Evolutionary conservation across 1,284 basidiomycete genomes (phyloP).

Genomic region (Apiotrichum gracile): DNA sequence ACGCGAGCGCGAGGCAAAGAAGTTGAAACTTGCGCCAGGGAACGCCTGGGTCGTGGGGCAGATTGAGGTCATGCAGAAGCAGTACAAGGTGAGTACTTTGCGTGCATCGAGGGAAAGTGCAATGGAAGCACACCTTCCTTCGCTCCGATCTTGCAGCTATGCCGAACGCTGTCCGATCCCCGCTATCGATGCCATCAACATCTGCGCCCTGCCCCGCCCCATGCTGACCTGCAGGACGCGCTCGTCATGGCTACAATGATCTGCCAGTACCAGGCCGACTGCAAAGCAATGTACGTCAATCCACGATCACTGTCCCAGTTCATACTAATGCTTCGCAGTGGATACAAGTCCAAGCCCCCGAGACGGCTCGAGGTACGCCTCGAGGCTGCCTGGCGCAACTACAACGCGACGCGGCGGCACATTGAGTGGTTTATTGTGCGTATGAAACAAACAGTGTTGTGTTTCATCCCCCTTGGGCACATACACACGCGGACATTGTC

Average conservation of each 20-base stretch:
- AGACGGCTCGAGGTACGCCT: conserved; percentile 20
- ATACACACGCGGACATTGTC: neutral
- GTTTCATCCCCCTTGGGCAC: neutral
- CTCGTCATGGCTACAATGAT: conserved; percentile 25
- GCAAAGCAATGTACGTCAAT: conserved; percentile 21
- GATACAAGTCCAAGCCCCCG: conserved; percentile 11
- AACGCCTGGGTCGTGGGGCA: conserved; percentile 23
- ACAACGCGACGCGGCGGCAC: conserved; percentile 25
- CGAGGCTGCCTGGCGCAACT: conserved; percentile 23
- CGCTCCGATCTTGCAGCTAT: too few species aligned
- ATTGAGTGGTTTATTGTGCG: conserved; percentile 30
- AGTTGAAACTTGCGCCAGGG: conserved; percentile 17
- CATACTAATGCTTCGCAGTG: conserved; percentile 4
- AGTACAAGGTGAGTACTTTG: conserved; percentile 27
- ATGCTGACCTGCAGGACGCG: conserved; percentile 22
- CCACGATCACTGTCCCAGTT: too few species aligned
- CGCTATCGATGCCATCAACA: neutral
- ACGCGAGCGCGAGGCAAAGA: conserved; percentile 6
- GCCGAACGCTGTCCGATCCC: neutral
- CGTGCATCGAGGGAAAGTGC: too few species aligned
- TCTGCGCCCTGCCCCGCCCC: too few species aligned
- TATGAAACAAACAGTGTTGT: neutral
- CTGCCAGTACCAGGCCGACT: conserved; percentile 23
- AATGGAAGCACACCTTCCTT: too few species aligned
- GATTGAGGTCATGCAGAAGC: conserved; percentile 22